Percentiles rank a stretch among this genome's conserved stretches.
Evolutionary conservation across 805 yeast genomes (phyloP).

Genomic region (Ogataea nitratoaversa): DNA sequence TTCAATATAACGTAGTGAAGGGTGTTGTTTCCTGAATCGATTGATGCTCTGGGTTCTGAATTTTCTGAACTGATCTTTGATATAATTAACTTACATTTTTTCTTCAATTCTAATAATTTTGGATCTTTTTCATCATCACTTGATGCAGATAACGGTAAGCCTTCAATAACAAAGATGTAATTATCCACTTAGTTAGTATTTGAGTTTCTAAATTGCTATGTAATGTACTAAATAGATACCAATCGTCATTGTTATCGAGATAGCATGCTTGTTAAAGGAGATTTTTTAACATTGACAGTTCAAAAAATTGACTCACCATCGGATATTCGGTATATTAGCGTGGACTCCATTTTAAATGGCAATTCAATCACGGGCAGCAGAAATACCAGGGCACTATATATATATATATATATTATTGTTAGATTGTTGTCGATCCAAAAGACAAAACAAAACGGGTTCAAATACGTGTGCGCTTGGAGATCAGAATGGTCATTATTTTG

Average conservation of each 20-base stretch:
- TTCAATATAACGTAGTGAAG: conserved; percentile 68
- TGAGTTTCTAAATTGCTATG: too few species aligned
- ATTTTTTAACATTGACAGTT: too few species aligned
- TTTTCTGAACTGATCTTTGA: conserved; percentile 64
- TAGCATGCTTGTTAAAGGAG: too few species aligned
- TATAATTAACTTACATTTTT: conserved; percentile 74
- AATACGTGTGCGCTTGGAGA: too few species aligned
- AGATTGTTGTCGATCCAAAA: too few species aligned
- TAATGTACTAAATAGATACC: too few species aligned
- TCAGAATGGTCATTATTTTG: too few species aligned
- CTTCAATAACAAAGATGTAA: conserved; percentile 28
- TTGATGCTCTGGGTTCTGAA: conserved; percentile 79
- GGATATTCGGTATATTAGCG: conserved; percentile 21
- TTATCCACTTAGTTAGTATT: not conserved
- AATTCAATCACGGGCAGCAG: not conserved
- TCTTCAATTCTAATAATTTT: conserved; percentile 68
- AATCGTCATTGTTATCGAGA: too few species aligned
- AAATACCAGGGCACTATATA: not conserved
- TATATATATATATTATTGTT: too few species aligned
- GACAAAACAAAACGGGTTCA: too few species aligned
- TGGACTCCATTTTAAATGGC: conserved; percentile 21
- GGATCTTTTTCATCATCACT: conserved; percentile 74
- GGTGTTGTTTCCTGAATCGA: conserved; percentile 69
- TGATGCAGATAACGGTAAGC: conserved; percentile 87
- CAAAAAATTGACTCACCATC: conserved; percentile 27